phyloP scores from a whole-genome alignment of 2,329 filamentous ascomycete species.

The Fusarium armeniacum region DNA sequence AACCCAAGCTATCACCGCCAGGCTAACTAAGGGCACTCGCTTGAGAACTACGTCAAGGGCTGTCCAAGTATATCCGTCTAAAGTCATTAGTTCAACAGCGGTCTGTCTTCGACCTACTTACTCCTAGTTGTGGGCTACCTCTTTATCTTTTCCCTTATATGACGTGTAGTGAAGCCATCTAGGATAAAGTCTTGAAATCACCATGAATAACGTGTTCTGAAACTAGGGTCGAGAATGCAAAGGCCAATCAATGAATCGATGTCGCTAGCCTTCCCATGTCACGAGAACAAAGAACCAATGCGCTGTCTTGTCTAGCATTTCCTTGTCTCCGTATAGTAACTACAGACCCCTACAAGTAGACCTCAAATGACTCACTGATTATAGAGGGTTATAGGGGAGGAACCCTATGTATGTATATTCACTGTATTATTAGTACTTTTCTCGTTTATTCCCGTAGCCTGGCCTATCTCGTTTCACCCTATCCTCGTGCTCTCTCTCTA shows the following conservation, averaged over 20 bases:
- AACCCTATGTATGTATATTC: constrained; percentile 21
- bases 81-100: constrained; percentile 1
- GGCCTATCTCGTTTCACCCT: neutral
- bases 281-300: constrained; percentile 18
- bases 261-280: neutral
- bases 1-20: neutral
- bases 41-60: constrained; percentile 4
- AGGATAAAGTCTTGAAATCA: neutral
- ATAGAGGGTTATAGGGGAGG: neutral
- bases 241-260: constrained; percentile 4
- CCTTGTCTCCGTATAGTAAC: neutral
- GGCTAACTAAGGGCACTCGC: neutral
- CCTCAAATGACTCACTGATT: constrained; percentile 5
- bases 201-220: neutral
- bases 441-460: constrained; percentile 3
- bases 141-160: constrained; percentile 16
- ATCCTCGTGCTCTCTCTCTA: no score
- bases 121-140: constrained; percentile 29
- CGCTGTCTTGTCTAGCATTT: constrained; percentile 1
- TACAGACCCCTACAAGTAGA: neutral
- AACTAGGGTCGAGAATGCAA: neutral
- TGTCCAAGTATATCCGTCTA: neutral
- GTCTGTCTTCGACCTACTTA: neutral
- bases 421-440: neutral
- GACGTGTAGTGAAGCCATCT: neutral